phyloP scores from a whole-genome alignment of 805 yeast genomes.

The Blastobotrys peoriensis region DNA sequence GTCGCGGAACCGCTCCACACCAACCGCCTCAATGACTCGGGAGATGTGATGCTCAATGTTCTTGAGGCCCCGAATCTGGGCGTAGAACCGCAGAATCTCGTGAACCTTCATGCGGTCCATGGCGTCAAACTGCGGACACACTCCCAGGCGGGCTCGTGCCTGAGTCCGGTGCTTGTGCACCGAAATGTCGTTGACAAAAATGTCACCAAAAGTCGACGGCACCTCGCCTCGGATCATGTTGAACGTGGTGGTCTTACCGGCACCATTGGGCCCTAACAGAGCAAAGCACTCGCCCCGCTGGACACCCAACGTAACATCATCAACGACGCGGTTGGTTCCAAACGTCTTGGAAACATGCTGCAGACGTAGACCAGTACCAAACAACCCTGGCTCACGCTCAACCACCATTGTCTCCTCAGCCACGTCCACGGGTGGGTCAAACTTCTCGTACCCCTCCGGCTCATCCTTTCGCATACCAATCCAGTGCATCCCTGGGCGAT shows the following conservation, averaged over 20 bases:
- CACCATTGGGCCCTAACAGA: slow-evolving; percentile 34
- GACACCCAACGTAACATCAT: slow-evolving; percentile 33
- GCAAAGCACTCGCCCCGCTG: slow-evolving; percentile 31
- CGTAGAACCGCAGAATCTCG: slow-evolving; percentile 30
- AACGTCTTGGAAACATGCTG: slow-evolving; percentile 26
- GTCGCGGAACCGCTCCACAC: slow-evolving; percentile 26
- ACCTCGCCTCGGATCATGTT: slow-evolving; percentile 35
- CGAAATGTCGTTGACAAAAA: slow-evolving; percentile 26
- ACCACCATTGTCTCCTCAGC: slow-evolving; percentile 22
- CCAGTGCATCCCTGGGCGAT: slow-evolving; percentile 16
- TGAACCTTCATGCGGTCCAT: slow-evolving; percentile 31
- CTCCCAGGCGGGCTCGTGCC: slow-evolving; percentile 32
- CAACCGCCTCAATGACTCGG: slow-evolving; percentile 30
- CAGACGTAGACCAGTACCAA: slow-evolving; percentile 25
- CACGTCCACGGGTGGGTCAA: slow-evolving; percentile 21
- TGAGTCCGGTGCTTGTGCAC: slow-evolving; percentile 23
- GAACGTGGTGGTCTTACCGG: slow-evolving; percentile 33
- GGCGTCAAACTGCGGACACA: slow-evolving; percentile 36
- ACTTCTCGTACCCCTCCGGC: slow-evolving; percentile 16
- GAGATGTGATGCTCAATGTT: slow-evolving; percentile 26
- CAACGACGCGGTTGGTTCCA: slow-evolving; percentile 22
- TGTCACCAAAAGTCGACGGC: slow-evolving; percentile 25
- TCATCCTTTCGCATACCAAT: slow-evolving; percentile 1
- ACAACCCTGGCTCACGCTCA: slow-evolving; percentile 18
- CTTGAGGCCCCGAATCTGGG: slow-evolving; percentile 27